Evolutionary conservation across 2,329 filamentous ascomycete genomes (phyloP), one percentile per base, ranked within the genome.

Genomic region (Calonectria pseudoreteaudii): DNA sequence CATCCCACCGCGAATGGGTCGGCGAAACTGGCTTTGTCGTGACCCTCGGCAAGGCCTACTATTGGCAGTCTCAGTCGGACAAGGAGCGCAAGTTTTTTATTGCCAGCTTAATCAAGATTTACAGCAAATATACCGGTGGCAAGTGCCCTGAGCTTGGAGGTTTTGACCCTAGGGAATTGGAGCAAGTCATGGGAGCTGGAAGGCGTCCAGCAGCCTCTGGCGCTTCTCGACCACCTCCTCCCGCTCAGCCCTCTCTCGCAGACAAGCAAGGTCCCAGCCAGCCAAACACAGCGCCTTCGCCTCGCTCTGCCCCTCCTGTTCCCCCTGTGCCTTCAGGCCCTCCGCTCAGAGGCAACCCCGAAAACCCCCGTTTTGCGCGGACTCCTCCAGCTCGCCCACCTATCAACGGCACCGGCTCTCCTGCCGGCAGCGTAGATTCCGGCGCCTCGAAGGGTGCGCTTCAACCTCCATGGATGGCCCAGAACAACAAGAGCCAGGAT

Each of bases 11-110:
- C 90, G 85, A 93, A 82, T 98, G 94, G 94, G 96, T 95, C 28
- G 93, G 94, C 67, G 93, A 93, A 71, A 91, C 92, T 56, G 97
- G 97, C 20, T 98, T 99, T 82, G 88, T 94, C 31, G 95, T 98
- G 66, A 97, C 93, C 1, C 91, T 99, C 34, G 93, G 94, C 31
- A 99, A 99, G 84, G 94, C 95, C 0, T 99, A 99, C 85, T 99
- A 97, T 84, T 99, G 97, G 97, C 92, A 98, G 84, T 95, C 97
- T 41, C 93, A 95, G 77, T 97, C 95, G 0, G 91, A 94, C 68
- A 98, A 98, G 86, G 97, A 99, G 86, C 98, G 98, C 88, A 96
- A 98, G 83, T 98, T 98, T 86, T 99, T 99, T 85, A 97, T 99
- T 81, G 95, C 94, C 41, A 98, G 96, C 84, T 86, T 98, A 79